Evolutionary conservation across 306 rosid genomes (phyloP).

Genomic region (Lupinus albus): DNA sequence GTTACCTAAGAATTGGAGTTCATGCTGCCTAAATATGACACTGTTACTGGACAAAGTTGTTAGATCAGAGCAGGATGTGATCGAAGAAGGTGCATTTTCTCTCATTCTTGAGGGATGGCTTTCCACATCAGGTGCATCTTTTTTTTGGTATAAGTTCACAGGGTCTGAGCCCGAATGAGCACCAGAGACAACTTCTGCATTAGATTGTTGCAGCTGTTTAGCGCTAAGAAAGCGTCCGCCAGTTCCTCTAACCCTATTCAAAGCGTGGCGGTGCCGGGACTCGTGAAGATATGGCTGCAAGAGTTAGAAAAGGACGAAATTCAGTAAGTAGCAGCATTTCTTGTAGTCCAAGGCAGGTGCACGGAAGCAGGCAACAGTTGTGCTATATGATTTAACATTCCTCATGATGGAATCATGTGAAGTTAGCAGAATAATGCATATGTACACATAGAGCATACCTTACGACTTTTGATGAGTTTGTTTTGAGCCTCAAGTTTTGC

Average conservation of each 20-base stretch:
- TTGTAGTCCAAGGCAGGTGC: neutral
- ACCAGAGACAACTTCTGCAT: slow-evolving; percentile 24
- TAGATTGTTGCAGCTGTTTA: slow-evolving; percentile 53
- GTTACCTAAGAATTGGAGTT: slow-evolving; percentile 51
- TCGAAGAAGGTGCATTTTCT: slow-evolving; percentile 46
- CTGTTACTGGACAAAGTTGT: slow-evolving; percentile 48
- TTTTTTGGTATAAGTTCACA: slow-evolving; percentile 35
- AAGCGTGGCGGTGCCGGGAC: slow-evolving; percentile 86
- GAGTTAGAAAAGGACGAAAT: slow-evolving; percentile 13
- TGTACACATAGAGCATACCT: slow-evolving; percentile 48
- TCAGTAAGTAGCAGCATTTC: slow-evolving; percentile 9
- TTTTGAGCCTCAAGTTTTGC: slow-evolving; percentile 89
- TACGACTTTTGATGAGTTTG: slow-evolving; percentile 70
- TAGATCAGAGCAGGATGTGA: slow-evolving; percentile 53
- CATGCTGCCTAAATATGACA: slow-evolving; percentile 47
- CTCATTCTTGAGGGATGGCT: slow-evolving; percentile 41
- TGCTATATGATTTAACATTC: slow-evolving; percentile 5
- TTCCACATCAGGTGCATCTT: slow-evolving; percentile 43
- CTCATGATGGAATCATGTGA: neutral
- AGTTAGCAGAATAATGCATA: neutral
- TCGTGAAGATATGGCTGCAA: slow-evolving; percentile 95
- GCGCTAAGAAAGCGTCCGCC: slow-evolving; percentile 90
- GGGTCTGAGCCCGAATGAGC: slow-evolving; percentile 27
- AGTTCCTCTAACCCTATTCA: slow-evolving; percentile 82
- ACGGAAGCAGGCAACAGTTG: slow-evolving; percentile 10